phyloP scores from a whole-genome alignment of 176 grass and related monocot species.

The Areca catechu region DNA sequence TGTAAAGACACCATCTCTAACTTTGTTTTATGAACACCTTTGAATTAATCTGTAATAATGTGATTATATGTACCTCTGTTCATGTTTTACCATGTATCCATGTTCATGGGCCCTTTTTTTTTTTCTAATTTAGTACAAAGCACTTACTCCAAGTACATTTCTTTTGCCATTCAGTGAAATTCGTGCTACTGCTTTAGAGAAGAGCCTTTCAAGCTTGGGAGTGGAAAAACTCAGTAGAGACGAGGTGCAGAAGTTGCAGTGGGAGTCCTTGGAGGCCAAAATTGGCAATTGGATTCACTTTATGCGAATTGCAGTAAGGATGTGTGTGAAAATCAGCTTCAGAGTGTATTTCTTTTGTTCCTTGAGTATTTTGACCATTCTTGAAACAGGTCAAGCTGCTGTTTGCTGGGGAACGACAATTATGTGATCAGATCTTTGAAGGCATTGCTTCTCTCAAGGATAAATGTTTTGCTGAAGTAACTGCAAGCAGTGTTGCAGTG shows the following conservation, averaged over 20 bases:
- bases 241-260: constrained; percentile 95
- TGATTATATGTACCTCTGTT: too few relatives aligned
- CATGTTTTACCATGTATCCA: too few relatives aligned
- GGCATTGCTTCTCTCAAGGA: constrained; percentile 70
- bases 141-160: too few relatives aligned
- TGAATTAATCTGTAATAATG: too few relatives aligned
- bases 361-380: constrained; percentile 12
- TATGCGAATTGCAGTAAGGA: constrained; percentile 89
- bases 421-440: constrained; percentile 94
- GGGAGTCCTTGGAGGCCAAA: constrained; percentile 89
- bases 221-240: constrained; percentile 97
- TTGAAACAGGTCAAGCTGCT: constrained; percentile 86
- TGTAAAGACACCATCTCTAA: too few relatives aligned
- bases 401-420: constrained; percentile 73
- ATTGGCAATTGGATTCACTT: constrained; percentile 96
- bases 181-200: constrained; percentile 74
- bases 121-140: too few relatives aligned
- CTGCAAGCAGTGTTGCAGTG: constrained; percentile 66
- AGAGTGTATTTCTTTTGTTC: constrained; percentile 1
- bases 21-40: too few relatives aligned
- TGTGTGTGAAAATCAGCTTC: not conserved
- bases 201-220: constrained; percentile 79
- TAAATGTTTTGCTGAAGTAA: constrained; percentile 81
- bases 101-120: too few relatives aligned
- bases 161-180: constrained; percentile 38